phyloP scores from a whole-genome alignment of 2,329 filamentous ascomycete genomes.

The Aureobasidium sp. region DNA sequence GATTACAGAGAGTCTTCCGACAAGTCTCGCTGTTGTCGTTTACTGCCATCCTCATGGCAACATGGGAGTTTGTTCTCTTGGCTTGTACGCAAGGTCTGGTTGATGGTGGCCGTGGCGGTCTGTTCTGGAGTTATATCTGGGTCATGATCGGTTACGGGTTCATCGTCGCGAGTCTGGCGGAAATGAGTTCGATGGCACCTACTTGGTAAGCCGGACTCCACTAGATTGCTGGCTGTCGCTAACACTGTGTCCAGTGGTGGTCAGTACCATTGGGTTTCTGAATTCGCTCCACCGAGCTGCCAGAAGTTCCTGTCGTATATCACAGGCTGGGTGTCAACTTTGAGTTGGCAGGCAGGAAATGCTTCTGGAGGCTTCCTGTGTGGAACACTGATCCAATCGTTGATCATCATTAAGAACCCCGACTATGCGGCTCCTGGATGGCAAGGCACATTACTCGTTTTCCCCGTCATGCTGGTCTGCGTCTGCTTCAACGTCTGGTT shows the following conservation, averaged over 20 bases:
- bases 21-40: constrained; percentile 43
- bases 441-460: constrained; percentile 42
- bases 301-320: constrained; percentile 38
- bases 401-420: constrained; percentile 34
- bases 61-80: constrained; percentile 43
- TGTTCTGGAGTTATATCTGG: constrained; percentile 22
- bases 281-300: constrained; percentile 23
- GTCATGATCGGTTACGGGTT: constrained; percentile 19
- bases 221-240: neutral
- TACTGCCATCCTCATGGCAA: constrained; percentile 41
- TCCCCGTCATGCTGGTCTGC: constrained; percentile 35
- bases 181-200: constrained; percentile 28
- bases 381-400: constrained; percentile 39
- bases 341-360: constrained; percentile 42
- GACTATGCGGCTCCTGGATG: constrained; percentile 34
- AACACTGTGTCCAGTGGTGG: constrained; percentile 17
- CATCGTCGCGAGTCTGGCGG: constrained; percentile 20
- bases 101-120: constrained; percentile 20
- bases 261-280: constrained; percentile 23
- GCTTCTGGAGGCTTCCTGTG: constrained; percentile 41
- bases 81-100: constrained; percentile 21
- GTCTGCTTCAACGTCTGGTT: constrained; percentile 34
- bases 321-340: constrained; percentile 40
- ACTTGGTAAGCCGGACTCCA: neutral
- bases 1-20: constrained; percentile 35